Evolutionary conservation across 2,329 filamentous ascomycete species (phyloP), one percentile per base, ranked within the genome.

Genomic region (Aspergillus cejpii): DNA sequence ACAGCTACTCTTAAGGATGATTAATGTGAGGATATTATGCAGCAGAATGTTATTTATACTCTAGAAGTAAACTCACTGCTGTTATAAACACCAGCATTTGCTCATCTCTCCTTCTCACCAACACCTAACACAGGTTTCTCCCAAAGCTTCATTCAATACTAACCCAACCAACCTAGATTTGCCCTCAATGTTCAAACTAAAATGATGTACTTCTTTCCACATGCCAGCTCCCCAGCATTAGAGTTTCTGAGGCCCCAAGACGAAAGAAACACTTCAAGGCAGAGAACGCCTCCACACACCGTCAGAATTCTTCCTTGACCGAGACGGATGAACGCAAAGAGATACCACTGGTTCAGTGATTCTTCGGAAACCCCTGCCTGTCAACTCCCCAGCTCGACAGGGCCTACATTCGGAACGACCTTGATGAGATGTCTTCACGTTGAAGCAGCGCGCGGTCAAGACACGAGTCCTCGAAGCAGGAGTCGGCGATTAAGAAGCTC

Each of bases 301-400:
- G 14, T 12, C 14, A 17, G 7, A 34, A 34, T 19, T 34, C 31
- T 17, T 34, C 31, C 15, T 34, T 15, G 11, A 20, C 17, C 15
- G 11, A 34, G 10, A 34, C 15, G 10, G 11, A 11, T 19, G 31
- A 34, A 10, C 17, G 14, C 33, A 33, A 39, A 5, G 34, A 39
- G 4, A 40, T 47, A 17, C 27, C 39, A 6, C 15, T 43, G 40
- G 39, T 31, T 43, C 36, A 47, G 40, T 23, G 27, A 1, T 47
- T 43, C 40, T 34, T 47, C 7, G 44, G 44, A 20, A 21, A 24
- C 11, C 27, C 36, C 6, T 26, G 33, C 21, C 4, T 29, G n/a
- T 19, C 6, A n/a, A 15, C 21, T 6, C 39, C 40, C 1, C 27
- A 24, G 2, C 21, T 47, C 2, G 40, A 43, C 36, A 36, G 44